A percentile compares a stretch with the other conserved stretches of the same genome.
Evolutionary conservation across 176 grass and related monocot genomes (phyloP).

Genomic region (Oryza glumipatula): DNA sequence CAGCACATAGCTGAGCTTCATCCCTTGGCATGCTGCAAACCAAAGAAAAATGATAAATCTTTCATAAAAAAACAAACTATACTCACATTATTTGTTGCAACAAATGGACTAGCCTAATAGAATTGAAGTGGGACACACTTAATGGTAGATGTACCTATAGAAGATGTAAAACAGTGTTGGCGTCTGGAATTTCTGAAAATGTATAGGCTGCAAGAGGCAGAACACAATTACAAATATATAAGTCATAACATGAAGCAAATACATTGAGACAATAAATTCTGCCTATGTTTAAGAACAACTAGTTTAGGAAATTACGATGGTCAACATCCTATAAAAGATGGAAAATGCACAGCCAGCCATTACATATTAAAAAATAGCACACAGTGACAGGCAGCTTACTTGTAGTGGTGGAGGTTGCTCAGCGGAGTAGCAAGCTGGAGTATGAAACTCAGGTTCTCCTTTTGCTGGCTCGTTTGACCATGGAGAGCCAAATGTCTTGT

Average conservation of each 20-base stretch:
- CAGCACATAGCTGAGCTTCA: constrained; percentile 90
- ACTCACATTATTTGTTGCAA: constrained; percentile 21
- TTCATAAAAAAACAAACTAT: not conserved
- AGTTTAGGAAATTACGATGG: not conserved
- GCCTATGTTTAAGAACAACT: not conserved
- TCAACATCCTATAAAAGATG: not conserved
- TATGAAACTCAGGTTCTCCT: constrained; percentile 84
- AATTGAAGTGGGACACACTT: not conserved
- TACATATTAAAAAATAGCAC: not conserved
- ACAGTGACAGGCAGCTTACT: constrained; percentile 41
- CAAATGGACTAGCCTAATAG: constrained; percentile 7
- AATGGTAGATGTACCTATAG: constrained; percentile 71
- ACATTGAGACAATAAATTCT: constrained; percentile 12
- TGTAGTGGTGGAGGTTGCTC: constrained; percentile 68
- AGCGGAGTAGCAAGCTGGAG: constrained; percentile 75
- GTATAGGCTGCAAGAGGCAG: constrained; percentile 62
- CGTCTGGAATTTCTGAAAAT: constrained; percentile 74
- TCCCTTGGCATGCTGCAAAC: constrained; percentile 95
- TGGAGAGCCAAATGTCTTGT: constrained; percentile 95
- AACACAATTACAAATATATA: constrained; percentile 30
- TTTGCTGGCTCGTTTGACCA: constrained; percentile 85
- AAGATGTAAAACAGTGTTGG: constrained; percentile 89
- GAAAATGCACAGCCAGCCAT: not conserved
- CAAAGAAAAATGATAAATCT: constrained; percentile 20
- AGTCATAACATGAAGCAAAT: constrained; percentile 5